phyloP scores from a whole-genome alignment of 2,329 filamentous ascomycete species.

The Claviceps purpurea region DNA sequence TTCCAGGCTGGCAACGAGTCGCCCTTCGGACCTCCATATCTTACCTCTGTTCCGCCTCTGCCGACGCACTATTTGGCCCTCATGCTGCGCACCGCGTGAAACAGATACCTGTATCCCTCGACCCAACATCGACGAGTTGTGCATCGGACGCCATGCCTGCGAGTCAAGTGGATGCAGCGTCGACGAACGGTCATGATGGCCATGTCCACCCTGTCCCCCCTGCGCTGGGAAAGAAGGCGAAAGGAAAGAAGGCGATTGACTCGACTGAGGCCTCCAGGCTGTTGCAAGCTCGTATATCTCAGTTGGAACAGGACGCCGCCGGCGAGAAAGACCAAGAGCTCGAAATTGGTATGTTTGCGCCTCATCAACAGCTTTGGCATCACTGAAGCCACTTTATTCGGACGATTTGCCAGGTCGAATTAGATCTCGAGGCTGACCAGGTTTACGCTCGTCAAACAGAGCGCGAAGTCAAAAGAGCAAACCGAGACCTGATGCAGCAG shows the following conservation, averaged over 20 bases:
- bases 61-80: neutral
- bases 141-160: slow-evolving; percentile 22
- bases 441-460: slow-evolving; percentile 36
- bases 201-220: slow-evolving; percentile 27
- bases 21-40: neutral
- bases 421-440: neutral
- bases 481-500: slow-evolving; percentile 75
- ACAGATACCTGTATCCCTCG: slow-evolving; percentile 7
- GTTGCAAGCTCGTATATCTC: slow-evolving; percentile 83
- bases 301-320: slow-evolving; percentile 84
- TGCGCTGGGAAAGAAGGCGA: slow-evolving; percentile 54
- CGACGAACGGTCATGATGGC: slow-evolving; percentile 28
- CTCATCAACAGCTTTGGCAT: neutral
- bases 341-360: slow-evolving; percentile 61
- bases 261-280: slow-evolving; percentile 84
- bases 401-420: neutral
- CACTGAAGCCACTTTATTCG: neutral
- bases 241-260: slow-evolving; percentile 73
- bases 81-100: slow-evolving; percentile 5
- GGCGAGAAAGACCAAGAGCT: slow-evolving; percentile 91
- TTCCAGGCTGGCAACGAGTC: neutral
- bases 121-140: slow-evolving; percentile 6
- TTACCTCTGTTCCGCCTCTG: neutral
- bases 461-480: slow-evolving; percentile 87
- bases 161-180: slow-evolving; percentile 27